Base-by-base conservation (phyloP, 768 basidiomycete genomes). In the Mrakia gelida region DNA sequence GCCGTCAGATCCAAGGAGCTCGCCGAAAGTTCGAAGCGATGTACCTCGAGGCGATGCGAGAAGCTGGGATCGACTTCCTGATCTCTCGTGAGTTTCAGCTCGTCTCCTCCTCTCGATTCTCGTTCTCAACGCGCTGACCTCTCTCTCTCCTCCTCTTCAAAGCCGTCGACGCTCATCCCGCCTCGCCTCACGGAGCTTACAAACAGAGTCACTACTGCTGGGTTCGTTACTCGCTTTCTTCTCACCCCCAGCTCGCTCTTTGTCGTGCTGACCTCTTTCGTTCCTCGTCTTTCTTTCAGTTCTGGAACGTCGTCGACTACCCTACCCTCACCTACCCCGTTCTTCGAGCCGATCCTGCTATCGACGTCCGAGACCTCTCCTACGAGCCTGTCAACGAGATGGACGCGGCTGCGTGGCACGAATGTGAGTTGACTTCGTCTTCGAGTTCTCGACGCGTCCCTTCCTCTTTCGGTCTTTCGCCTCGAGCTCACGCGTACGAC, bases 221-320 rank as follows among this genome's bases (percentile, higher is more conserved):
- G 54, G 54, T 56, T 5, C 54, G 54, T 16, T 13, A 1, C 11
- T 45, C 45, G 5, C 15, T 16, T 45, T 2, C 15, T 45, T 45
- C 11, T 13, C 45, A 45, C 4, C 15, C 41, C 45, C 15, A 45
- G 45, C 38, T 38, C 38, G 38, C 38, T 38, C 8, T 38, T 38
- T 8, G 38, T 38, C 38, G 38, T 8, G 38, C 11, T 45, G 45
- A 45, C 45, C 11, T 45, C 45, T 45, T 45, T 16, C 7, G 11
- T 56, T 56, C 38, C 38, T n/a, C 70, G 41, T 23, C 26, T 41
- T 92, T 90, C 80, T 91, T 91, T 0, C 85, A 84, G 28, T 84
- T 90, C 49, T 91, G 89, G 88, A 93, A 91, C 80, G 82, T 86
- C 16, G 86, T 90, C n/a, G 92, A 93, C 81, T 92, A 90, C 79